Evolutionary conservation across 495 filamentous ascomycete genomes (phyloP).

Genomic region (Penicillium salamii): DNA sequence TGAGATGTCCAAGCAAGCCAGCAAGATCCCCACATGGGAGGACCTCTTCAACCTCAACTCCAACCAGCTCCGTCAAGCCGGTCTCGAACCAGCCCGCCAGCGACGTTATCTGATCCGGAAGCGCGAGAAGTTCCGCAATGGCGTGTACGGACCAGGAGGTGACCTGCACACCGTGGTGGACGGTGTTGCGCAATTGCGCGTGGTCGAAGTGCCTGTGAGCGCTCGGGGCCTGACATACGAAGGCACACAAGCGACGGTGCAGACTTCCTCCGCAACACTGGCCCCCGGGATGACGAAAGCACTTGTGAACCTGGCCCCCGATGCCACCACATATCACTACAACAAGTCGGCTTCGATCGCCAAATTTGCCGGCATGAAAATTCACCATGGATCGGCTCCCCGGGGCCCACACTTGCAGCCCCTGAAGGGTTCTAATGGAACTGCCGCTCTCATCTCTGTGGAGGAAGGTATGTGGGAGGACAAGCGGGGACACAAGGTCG

Average conservation of each 20-base stretch:
- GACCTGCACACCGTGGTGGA: slow-evolving; percentile 70
- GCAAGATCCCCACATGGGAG: slow-evolving; percentile 84
- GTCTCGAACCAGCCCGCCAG: slow-evolving; percentile 78
- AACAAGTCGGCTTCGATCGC: slow-evolving; percentile 32
- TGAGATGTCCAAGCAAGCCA: slow-evolving; percentile 69
- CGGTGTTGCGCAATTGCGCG: slow-evolving; percentile 64
- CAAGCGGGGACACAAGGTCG: slow-evolving; percentile 79
- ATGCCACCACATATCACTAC: slow-evolving; percentile 43
- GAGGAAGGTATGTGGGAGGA: slow-evolving; percentile 90
- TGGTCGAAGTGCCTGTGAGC: slow-evolving; percentile 58
- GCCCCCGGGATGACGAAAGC: slow-evolving; percentile 55
- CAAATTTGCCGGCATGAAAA: slow-evolving; percentile 60
- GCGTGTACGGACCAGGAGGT: slow-evolving; percentile 73
- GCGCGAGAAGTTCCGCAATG: slow-evolving; percentile 77
- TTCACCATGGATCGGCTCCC: slow-evolving; percentile 62
- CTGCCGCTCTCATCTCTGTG: slow-evolving; percentile 60
- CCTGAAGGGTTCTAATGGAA: slow-evolving; percentile 58
- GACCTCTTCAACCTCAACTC: slow-evolving; percentile 79
- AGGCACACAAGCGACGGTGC: neutral
- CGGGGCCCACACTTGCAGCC: slow-evolving; percentile 66
- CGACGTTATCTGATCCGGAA: slow-evolving; percentile 82
- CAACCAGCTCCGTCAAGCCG: slow-evolving; percentile 71
- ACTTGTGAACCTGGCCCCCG: slow-evolving; percentile 70
- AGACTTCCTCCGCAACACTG: slow-evolving; percentile 40
- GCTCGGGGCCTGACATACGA: neutral